Conservation (phyloP, 2,329 filamentous ascomycete genomes). For the Tolypocladium cylindrosporum region DNA sequence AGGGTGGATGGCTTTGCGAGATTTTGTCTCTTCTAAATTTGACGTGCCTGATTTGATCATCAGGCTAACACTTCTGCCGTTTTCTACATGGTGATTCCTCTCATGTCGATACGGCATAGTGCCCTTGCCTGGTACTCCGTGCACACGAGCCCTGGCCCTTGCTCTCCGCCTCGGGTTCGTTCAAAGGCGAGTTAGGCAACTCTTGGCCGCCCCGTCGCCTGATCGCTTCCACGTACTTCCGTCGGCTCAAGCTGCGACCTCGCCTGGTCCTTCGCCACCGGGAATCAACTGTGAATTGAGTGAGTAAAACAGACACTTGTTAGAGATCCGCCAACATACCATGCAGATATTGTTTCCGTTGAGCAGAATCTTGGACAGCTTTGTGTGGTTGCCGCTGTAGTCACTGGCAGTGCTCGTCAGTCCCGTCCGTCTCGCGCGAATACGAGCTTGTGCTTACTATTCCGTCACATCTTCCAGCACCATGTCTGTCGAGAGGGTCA, state of each 20-base stretch:
- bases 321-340: slow-evolving; percentile 44
- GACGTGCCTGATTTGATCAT: not conserved
- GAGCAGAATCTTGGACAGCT: slow-evolving; percentile 86
- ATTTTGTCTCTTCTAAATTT: not conserved
- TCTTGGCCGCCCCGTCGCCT: not conserved
- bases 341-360: slow-evolving; percentile 99
- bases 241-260: not conserved
- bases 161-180: not conserved
- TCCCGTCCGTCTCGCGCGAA: not conserved
- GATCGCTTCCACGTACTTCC: not conserved
- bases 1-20: not conserved
- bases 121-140: too few relatives aligned
- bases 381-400: slow-evolving; percentile 77
- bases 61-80: not conserved
- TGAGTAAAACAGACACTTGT: slow-evolving; percentile 2
- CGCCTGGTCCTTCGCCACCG: slow-evolving; percentile 59
- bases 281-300: slow-evolving; percentile 55
- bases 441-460: slow-evolving; percentile 50
- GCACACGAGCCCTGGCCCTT: not conserved
- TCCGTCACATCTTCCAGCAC: slow-evolving; percentile 95
- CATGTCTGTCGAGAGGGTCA: slow-evolving; percentile 61
- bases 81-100: not conserved
- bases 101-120: not conserved
- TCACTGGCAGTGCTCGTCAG: slow-evolving; percentile 50
- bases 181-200: not conserved